Conservation (phyloP, 352 stramenopile genomes). For the Pythium insidiosum region DNA sequence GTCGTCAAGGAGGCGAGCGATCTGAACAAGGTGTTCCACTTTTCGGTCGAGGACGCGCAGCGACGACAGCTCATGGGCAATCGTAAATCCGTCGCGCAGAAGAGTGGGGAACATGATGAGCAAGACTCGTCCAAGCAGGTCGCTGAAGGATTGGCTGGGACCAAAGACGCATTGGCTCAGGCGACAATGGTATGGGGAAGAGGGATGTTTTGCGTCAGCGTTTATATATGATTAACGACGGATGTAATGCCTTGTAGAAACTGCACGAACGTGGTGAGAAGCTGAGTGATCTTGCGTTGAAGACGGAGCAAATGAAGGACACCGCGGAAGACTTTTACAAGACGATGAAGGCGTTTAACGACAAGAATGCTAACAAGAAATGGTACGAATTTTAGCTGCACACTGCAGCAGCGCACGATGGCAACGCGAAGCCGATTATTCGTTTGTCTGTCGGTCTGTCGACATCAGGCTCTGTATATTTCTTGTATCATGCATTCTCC, state of each 20-base stretch:
- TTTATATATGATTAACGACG: not conserved
- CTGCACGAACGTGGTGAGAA: conserved; percentile 74
- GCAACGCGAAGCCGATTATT: no score
- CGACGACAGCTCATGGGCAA: conserved; percentile 49
- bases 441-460: no score
- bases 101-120: not conserved
- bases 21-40: conserved; percentile 74
- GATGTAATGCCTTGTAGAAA: conserved; percentile 30
- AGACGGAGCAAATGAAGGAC: conserved; percentile 81
- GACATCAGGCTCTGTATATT: no score
- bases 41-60: conserved; percentile 47
- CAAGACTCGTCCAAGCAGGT: conserved; percentile 9
- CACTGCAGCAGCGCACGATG: no score
- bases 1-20: conserved; percentile 55
- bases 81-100: conserved; percentile 15
- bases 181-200: conserved; percentile 49
- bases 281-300: conserved; percentile 57
- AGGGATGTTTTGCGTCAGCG: conserved; percentile 1
- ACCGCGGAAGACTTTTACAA: conserved; percentile 78
- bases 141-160: conserved; percentile 25
- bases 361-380: conserved; percentile 80
- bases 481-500: no score
- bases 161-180: conserved; percentile 58
- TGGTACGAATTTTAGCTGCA: conserved; percentile 67
- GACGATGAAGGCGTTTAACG: conserved; percentile 81